Conservation (phyloP, 2,329 filamentous ascomycete species). For the Aureobasidium musti region DNA sequence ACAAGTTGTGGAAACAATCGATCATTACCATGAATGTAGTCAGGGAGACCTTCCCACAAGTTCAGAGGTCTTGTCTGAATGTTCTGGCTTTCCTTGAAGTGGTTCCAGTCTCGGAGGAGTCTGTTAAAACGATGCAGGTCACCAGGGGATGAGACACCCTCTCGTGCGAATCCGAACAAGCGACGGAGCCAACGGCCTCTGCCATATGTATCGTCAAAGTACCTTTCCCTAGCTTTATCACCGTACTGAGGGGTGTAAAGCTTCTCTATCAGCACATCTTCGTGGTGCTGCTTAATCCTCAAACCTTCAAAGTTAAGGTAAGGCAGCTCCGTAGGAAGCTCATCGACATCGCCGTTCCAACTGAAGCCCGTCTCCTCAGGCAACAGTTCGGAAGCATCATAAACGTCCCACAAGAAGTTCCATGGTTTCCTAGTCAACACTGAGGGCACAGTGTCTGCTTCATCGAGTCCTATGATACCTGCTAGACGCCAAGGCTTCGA, state of each 20-base stretch:
- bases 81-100: background rate
- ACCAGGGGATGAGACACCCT: background rate
- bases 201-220: conserved; percentile 9
- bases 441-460: background rate
- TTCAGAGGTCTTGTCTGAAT: background rate
- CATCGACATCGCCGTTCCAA: background rate
- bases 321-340: background rate
- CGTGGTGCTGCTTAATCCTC: background rate
- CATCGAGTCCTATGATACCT: background rate
- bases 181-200: conserved; percentile 20
- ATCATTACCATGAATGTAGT: background rate
- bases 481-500: background rate
- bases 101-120: background rate
- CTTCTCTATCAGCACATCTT: background rate
- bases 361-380: background rate
- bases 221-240: background rate
- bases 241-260: background rate
- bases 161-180: background rate
- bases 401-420: background rate
- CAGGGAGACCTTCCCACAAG: background rate
- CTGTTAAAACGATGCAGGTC: background rate
- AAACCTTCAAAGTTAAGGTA: background rate
- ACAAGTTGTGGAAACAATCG: background rate
- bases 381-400: background rate
- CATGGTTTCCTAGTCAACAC: background rate